These are phyloP conservation scores for Pythium grandisporangium DNA, from an alignment of 352 stramenopile species.

Conservation along the genomic window DNA sequence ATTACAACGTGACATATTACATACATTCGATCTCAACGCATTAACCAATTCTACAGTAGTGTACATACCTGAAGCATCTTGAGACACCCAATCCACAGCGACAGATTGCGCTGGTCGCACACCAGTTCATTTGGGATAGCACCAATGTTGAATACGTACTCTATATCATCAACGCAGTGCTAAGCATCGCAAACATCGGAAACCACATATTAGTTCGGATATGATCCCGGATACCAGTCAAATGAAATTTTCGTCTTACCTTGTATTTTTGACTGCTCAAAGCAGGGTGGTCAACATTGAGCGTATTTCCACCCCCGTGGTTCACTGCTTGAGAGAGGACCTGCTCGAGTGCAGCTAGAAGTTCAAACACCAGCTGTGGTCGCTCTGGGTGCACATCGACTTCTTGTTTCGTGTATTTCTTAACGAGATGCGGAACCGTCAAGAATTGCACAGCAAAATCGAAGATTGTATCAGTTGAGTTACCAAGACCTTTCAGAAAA, in stretches of 20 bases:
- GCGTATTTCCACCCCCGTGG: conserved; percentile 16
- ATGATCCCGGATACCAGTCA: background rate
- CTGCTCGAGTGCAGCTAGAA: conserved; percentile 49
- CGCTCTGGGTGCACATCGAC: conserved; percentile 29
- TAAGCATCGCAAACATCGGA: conserved; percentile 48
- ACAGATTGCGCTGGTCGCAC: conserved; percentile 55
- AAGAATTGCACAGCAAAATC: conserved; percentile 85
- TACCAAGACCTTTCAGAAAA: conserved; percentile 72
- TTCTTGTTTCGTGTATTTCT: conserved; percentile 67
- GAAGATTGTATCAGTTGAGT: conserved; percentile 81
- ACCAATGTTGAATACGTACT: conserved; percentile 81
- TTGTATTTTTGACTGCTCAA: conserved; percentile 85
- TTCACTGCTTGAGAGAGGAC: conserved; percentile 52
- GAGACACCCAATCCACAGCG: conserved; percentile 65
- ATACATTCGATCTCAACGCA: too few relatives aligned
- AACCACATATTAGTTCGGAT: background rate
- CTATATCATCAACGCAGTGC: conserved; percentile 82
- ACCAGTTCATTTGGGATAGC: conserved; percentile 71
- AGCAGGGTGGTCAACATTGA: conserved; percentile 73
- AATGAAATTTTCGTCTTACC: conserved; percentile 16
- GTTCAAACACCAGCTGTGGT: conserved; percentile 49
- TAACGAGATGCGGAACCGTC: conserved; percentile 71
- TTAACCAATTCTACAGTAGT: background rate
- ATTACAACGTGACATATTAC: background rate
- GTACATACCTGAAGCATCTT: conserved; percentile 46